Conservation (phyloP, 148 eudicot species). For the Fagopyrum esculentum region DNA sequence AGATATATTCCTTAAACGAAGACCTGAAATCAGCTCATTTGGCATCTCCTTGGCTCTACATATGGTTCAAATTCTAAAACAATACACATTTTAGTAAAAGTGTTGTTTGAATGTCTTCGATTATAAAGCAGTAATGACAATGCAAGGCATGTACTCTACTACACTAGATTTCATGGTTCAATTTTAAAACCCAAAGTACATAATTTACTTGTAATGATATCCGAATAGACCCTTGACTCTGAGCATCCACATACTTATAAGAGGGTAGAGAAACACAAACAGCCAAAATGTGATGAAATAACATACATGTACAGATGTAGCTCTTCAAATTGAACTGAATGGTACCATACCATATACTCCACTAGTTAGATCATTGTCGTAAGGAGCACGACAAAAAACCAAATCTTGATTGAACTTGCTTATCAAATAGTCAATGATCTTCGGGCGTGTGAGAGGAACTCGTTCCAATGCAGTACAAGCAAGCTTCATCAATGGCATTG, state of each 20-base stretch:
- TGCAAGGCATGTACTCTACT: too few species aligned
- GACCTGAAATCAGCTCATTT: neutral
- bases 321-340: neutral
- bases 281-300: neutral
- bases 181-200: too few species aligned
- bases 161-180: too few species aligned
- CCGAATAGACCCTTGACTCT: neutral
- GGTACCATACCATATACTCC: slow-evolving; percentile 60
- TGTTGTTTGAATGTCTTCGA: too few species aligned
- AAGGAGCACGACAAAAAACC: slow-evolving; percentile 84
- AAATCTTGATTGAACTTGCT: slow-evolving; percentile 79
- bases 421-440: slow-evolving; percentile 68
- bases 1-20: neutral
- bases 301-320: neutral
- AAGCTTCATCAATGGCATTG: slow-evolving; percentile 91
- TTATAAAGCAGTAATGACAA: too few species aligned
- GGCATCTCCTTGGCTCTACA: too few species aligned
- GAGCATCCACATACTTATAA: neutral
- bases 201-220: too few species aligned
- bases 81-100: too few species aligned
- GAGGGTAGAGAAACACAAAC: neutral
- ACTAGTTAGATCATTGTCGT: slow-evolving; percentile 53
- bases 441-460: slow-evolving; percentile 71
- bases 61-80: too few species aligned
- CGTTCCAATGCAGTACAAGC: slow-evolving; percentile 91